Evolutionary conservation across 495 filamentous ascomycete genomes (phyloP).

Genomic region (Hypoxylon intermedium): DNA sequence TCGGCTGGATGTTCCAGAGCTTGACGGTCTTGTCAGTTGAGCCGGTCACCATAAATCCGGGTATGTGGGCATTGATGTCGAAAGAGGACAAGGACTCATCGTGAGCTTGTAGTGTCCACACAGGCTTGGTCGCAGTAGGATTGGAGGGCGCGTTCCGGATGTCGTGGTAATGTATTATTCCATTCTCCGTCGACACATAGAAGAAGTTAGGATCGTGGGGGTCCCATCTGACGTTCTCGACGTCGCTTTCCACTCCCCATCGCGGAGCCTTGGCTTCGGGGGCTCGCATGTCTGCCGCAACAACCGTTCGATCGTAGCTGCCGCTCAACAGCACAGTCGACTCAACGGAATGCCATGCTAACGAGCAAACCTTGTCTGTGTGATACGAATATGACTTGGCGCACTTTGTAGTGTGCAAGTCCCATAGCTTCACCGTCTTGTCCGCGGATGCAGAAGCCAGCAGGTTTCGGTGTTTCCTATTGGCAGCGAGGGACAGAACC

Average conservation of each 20-base stretch:
- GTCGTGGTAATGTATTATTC: constrained; percentile 88
- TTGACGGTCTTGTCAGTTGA: constrained; percentile 94
- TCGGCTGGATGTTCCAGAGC: constrained; percentile 88
- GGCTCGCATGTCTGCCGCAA: constrained; percentile 91
- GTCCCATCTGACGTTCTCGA: constrained; percentile 92
- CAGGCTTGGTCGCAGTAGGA: constrained; percentile 76
- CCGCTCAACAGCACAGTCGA: constrained; percentile 88
- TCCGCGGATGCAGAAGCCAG: constrained; percentile 97
- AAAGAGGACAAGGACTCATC: constrained; percentile 94
- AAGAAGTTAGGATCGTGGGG: constrained; percentile 91
- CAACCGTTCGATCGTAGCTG: constrained; percentile 91
- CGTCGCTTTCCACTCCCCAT: constrained; percentile 93
- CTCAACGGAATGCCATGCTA: constrained; percentile 89
- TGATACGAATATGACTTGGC: constrained; percentile 93
- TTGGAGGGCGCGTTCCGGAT: constrained; percentile 70
- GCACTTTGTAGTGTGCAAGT: constrained; percentile 86
- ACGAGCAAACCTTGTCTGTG: constrained; percentile 93
- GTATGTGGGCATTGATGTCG: constrained; percentile 86
- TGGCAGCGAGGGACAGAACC: constrained; percentile 86
- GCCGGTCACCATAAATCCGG: constrained; percentile 90
- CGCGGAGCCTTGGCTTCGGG: constrained; percentile 77
- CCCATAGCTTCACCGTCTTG: constrained; percentile 97
- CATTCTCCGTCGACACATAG: constrained; percentile 91
- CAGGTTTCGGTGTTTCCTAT: constrained; percentile 89
- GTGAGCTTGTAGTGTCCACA: constrained; percentile 95